These are phyloP conservation scores for Colletotrichum kahawae DNA, from an alignment of 2,329 filamentous ascomycete species.

Conservation along the genomic window DNA sequence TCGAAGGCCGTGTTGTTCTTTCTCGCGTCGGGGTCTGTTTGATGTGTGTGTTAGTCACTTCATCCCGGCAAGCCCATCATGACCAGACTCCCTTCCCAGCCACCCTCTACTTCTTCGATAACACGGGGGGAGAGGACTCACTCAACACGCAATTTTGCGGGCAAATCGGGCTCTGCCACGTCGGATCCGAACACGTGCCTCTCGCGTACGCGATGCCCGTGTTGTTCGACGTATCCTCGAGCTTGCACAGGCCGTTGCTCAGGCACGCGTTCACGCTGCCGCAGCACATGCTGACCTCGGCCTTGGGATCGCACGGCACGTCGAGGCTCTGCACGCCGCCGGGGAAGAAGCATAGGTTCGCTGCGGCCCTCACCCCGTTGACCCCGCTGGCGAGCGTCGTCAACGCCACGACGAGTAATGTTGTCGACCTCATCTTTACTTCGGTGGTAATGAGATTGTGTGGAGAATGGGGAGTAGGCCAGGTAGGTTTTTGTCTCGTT, in stretches of 20 bases:
- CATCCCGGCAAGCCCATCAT: neutral
- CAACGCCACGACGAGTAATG: neutral
- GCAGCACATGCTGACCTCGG: slow-evolving; percentile 21
- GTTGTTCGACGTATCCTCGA: slow-evolving; percentile 7
- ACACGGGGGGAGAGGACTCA: neutral
- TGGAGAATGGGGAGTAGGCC: neutral
- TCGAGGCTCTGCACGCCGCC: slow-evolving; percentile 14
- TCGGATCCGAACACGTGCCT: slow-evolving; percentile 16
- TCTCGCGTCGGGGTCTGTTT: slow-evolving; percentile 10
- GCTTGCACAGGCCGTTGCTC: slow-evolving; percentile 18
- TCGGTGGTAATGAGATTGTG: neutral
- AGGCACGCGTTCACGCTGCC: slow-evolving; percentile 12
- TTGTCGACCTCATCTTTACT: neutral
- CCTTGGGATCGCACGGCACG: slow-evolving; percentile 16
- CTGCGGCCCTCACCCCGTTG: neutral
- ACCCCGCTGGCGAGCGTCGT: neutral
- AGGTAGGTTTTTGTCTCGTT: neutral
- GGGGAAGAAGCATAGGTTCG: slow-evolving; percentile 18
- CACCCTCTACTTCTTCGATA: rapidly evolving
- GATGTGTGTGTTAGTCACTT: neutral
- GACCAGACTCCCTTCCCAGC: neutral
- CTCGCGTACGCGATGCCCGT: slow-evolving; percentile 16
- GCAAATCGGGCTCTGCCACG: slow-evolving; percentile 17
- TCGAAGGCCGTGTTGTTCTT: slow-evolving; percentile 3
- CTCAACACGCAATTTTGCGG: slow-evolving; percentile 11